Conservation (phyloP, 2,329 filamentous ascomycete genomes). For the Davidsoniella virescens region DNA sequence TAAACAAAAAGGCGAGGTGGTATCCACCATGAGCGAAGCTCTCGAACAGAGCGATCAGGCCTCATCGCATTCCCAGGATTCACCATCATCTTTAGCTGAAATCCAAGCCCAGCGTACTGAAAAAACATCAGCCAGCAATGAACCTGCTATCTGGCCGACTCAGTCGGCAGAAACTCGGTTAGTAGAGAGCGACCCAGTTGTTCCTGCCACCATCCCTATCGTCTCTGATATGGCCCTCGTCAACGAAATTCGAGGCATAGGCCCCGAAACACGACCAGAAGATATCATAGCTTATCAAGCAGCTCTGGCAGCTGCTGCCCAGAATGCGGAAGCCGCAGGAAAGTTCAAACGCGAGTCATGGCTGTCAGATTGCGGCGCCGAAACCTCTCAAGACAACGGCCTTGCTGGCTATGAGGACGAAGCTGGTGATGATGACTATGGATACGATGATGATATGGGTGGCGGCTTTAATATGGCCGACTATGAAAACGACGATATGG, state of each 20-base stretch:
- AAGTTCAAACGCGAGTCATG: slow-evolving; percentile 51
- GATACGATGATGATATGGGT: slow-evolving; percentile 34
- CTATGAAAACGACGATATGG: slow-evolving; percentile 35
- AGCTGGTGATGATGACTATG: slow-evolving; percentile 17
- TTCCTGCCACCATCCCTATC: slow-evolving; percentile 6
- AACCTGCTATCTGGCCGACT: background rate
- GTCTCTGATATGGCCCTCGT: slow-evolving; percentile 1
- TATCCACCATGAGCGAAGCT: slow-evolving; percentile 2
- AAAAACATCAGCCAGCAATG: background rate
- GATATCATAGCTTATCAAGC: slow-evolving; percentile 57
- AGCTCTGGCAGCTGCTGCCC: slow-evolving; percentile 67
- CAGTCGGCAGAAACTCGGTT: background rate
- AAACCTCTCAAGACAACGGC: slow-evolving; percentile 8
- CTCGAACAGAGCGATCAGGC: background rate
- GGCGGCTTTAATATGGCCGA: slow-evolving; percentile 22
- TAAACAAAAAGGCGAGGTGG: slow-evolving; percentile 3
- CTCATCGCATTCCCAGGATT: background rate
- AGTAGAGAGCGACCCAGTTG: background rate
- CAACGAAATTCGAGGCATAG: slow-evolving; percentile 8
- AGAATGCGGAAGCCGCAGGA: slow-evolving; percentile 57
- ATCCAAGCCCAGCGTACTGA: background rate
- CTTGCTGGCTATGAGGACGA: slow-evolving; percentile 7
- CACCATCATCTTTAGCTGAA: background rate
- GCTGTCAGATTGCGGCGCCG: slow-evolving; percentile 18
- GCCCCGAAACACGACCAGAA: slow-evolving; percentile 13